These are phyloP conservation scores for Dothideomycetes sp. DNA, from an alignment of 2,329 filamentous ascomycete genomes.

Conservation along the genomic window DNA sequence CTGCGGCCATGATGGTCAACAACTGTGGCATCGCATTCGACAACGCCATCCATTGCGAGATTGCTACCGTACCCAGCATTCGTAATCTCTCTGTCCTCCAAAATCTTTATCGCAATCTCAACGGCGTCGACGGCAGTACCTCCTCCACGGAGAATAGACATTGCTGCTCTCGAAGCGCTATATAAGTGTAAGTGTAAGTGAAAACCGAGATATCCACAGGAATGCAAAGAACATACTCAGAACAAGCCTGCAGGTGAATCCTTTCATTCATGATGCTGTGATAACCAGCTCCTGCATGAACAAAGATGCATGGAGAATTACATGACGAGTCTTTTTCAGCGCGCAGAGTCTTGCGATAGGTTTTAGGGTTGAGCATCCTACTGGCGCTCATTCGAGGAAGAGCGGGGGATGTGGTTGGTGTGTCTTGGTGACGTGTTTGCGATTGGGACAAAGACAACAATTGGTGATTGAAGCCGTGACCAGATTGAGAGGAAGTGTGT, in stretches of 20 bases:
- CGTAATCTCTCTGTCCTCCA: constrained; percentile 92
- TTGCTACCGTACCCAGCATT: constrained; percentile 97
- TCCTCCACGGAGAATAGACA: constrained; percentile 70
- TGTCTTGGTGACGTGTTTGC: not conserved
- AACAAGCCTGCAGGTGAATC: constrained; percentile 76
- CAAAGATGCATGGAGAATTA: constrained; percentile 73
- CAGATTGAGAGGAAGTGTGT: not conserved
- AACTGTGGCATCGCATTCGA: constrained; percentile 90
- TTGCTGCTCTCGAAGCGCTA: constrained; percentile 75
- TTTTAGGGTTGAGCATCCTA: constrained; percentile 32
- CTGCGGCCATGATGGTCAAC: constrained; percentile 87
- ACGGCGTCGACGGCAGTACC: constrained; percentile 78
- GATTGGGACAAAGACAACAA: no score
- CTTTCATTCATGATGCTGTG: constrained; percentile 81
- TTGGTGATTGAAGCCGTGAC: not conserved
- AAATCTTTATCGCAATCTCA: constrained; percentile 74
- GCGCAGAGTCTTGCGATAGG: constrained; percentile 18
- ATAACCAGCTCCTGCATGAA: constrained; percentile 91
- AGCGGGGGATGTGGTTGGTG: not conserved
- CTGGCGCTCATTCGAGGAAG: not conserved
- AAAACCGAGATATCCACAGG: not conserved
- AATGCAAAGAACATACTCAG: constrained; percentile 56
- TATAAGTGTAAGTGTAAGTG: constrained; percentile 17
- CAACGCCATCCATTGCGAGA: constrained; percentile 75
- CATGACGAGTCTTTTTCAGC: constrained; percentile 31